Conservation (phyloP, 2,329 filamentous ascomycete species). For the Lasiodiplodia sp. region DNA sequence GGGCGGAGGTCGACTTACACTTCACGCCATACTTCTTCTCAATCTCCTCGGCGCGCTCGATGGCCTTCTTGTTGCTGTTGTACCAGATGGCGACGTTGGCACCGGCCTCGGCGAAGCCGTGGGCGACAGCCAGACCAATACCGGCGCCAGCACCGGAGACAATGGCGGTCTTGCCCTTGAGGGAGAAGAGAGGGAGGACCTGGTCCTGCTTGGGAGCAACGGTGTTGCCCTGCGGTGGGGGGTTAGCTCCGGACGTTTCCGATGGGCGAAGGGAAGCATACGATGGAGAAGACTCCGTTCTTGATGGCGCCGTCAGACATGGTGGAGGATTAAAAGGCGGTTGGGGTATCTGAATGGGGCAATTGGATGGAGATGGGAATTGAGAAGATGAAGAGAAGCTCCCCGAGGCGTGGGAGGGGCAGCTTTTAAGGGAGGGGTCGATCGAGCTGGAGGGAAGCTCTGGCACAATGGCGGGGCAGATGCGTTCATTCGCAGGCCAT, state of each 20-base stretch:
- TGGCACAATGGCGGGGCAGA: slow-evolving; percentile 23
- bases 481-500: slow-evolving; percentile 22
- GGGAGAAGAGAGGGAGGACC: slow-evolving; percentile 42
- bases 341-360: not conserved
- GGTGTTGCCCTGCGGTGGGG: slow-evolving; percentile 18
- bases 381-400: not conserved
- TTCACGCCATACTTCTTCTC: slow-evolving; percentile 31
- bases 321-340: slow-evolving; percentile 1
- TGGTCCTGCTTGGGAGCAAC: slow-evolving; percentile 29
- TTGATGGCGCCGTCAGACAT: slow-evolving; percentile 43
- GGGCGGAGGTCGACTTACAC: not conserved
- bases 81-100: slow-evolving; percentile 71
- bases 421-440: slow-evolving; percentile 27
- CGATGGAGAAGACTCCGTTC: slow-evolving; percentile 45
- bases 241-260: slow-evolving; percentile 7
- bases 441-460: slow-evolving; percentile 17
- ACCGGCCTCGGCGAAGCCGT: slow-evolving; percentile 32
- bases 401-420: not conserved
- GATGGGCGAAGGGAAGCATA: slow-evolving; percentile 15
- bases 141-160: slow-evolving; percentile 57
- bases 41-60: slow-evolving; percentile 52
- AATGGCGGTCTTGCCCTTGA: slow-evolving; percentile 56
- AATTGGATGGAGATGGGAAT: slow-evolving; percentile 14
- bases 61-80: slow-evolving; percentile 61
- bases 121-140: slow-evolving; percentile 55